Percentiles rank a stretch among this genome's conserved stretches.
Evolutionary conservation across 495 filamentous ascomycete species (phyloP).

Genomic region (Penicillium ucsense): DNA sequence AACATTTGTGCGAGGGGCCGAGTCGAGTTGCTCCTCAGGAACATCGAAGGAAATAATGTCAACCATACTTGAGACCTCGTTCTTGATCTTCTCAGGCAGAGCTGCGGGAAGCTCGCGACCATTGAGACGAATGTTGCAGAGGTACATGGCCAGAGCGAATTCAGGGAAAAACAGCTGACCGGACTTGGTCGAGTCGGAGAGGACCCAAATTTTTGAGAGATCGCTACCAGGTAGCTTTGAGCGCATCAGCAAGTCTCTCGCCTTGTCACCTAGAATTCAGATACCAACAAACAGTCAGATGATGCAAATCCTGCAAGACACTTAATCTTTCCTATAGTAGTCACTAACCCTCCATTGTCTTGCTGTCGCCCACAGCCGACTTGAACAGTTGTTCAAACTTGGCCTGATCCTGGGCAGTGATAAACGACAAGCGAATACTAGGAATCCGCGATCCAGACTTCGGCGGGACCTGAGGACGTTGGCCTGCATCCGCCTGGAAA

Average conservation of each 20-base stretch:
- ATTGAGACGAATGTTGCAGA: slow-evolving; percentile 86
- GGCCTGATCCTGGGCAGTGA: slow-evolving; percentile 89
- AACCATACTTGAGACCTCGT: slow-evolving; percentile 99
- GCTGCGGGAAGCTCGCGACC: slow-evolving; percentile 67
- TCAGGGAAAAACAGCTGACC: slow-evolving; percentile 96
- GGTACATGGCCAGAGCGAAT: slow-evolving; percentile 97
- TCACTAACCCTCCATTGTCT: slow-evolving; percentile 65
- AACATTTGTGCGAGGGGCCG: slow-evolving; percentile 51
- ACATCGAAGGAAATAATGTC: slow-evolving; percentile 97
- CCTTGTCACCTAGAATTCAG: slow-evolving; percentile 56
- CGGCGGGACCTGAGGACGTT: slow-evolving; percentile 45
- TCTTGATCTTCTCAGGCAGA: slow-evolving; percentile 78
- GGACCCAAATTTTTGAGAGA: slow-evolving; percentile 81
- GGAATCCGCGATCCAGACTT: slow-evolving; percentile 64
- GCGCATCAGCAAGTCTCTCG: slow-evolving; percentile 75
- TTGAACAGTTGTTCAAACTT: slow-evolving; percentile 99
- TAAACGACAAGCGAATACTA: slow-evolving; percentile 91
- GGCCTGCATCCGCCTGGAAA: slow-evolving; percentile 44
- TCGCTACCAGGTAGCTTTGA: slow-evolving; percentile 77
- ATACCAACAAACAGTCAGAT: slow-evolving; percentile 10
- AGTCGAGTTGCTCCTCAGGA: slow-evolving; percentile 57
- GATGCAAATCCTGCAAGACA: too few species aligned
- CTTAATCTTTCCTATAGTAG: not conserved
- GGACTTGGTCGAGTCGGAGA: slow-evolving; percentile 96
- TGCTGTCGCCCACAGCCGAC: slow-evolving; percentile 79